Evolutionary conservation across 108 stramenopile species (phyloP).

Genomic region (Cyclostephanos invisitatus): DNA sequence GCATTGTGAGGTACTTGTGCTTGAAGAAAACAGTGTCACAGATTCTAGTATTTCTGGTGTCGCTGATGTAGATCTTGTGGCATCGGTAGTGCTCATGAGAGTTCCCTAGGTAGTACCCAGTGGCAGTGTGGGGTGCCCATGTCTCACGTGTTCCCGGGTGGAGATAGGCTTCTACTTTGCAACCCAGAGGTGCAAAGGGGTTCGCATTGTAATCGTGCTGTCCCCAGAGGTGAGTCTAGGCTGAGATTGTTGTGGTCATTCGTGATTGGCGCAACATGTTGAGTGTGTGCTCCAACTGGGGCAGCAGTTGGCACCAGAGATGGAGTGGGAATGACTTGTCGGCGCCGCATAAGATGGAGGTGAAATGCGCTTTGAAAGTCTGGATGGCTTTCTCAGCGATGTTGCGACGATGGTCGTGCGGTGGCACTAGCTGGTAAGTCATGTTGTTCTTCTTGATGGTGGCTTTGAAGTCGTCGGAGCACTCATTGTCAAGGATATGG

Average conservation of each 20-base stretch:
- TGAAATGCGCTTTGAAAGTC: slow-evolving; percentile 1
- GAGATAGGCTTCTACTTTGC: slow-evolving; percentile 3
- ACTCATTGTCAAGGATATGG: too few relatives aligned
- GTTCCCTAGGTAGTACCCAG: slow-evolving; percentile 12
- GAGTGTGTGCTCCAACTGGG: slow-evolving; percentile 14
- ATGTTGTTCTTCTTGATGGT: neutral
- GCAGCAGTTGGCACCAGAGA: slow-evolving; percentile 16
- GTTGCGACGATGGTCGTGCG: neutral
- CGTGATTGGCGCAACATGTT: slow-evolving; percentile 9
- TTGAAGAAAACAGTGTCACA: neutral
- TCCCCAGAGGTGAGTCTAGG: slow-evolving; percentile 11
- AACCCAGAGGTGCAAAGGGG: slow-evolving; percentile 24
- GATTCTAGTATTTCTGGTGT: too few relatives aligned
- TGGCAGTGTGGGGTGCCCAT: slow-evolving; percentile 9
- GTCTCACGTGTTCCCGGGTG: neutral
- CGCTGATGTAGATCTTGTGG: too few relatives aligned
- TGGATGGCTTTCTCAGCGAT: neutral
- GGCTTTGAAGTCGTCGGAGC: neutral
- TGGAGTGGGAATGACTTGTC: slow-evolving; percentile 22
- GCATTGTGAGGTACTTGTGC: neutral
- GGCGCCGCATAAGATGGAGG: slow-evolving; percentile 7
- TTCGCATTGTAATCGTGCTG: slow-evolving; percentile 17
- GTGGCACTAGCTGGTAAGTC: neutral
- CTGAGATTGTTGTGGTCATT: slow-evolving; percentile 3
- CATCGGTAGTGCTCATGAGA: slow-evolving; percentile 13